phyloP scores from a whole-genome alignment of 1,139 yeast genomes.

The Nakaseomyces kungkrabaensis region DNA sequence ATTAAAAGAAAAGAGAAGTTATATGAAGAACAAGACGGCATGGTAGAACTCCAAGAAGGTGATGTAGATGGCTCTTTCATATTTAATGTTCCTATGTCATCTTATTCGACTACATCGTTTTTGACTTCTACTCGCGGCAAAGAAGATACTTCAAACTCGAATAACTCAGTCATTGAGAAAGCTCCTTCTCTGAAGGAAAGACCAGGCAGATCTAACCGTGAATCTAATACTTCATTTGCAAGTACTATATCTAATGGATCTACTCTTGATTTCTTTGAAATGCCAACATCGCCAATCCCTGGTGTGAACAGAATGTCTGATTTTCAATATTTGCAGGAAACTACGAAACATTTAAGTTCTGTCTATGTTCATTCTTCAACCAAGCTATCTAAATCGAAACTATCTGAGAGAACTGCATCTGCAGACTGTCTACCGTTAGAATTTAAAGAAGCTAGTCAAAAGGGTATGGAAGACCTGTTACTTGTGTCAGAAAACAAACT shows the following conservation, averaged over 20 bases:
- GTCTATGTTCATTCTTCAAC: conserved; percentile 35
- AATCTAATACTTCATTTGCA: conserved; percentile 3
- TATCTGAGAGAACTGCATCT: conserved; percentile 30
- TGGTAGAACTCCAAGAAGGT: conserved; percentile 17
- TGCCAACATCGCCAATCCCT: conserved; percentile 35
- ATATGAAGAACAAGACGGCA: conserved; percentile 34
- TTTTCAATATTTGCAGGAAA: conserved; percentile 31
- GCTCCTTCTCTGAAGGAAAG: not conserved
- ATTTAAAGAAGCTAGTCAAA: conserved; percentile 29
- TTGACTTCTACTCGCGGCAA: conserved; percentile 19
- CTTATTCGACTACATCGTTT: conserved; percentile 31
- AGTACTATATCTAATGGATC: conserved; percentile 9
- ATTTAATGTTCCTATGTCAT: conserved; percentile 41
- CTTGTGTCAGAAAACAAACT: conserved; percentile 39
- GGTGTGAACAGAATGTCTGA: conserved; percentile 30
- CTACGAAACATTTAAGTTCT: conserved; percentile 34
- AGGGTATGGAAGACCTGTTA: conserved; percentile 39
- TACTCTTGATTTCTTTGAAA: conserved; percentile 18
- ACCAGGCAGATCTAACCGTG: conserved; percentile 1
- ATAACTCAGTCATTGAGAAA: not conserved
- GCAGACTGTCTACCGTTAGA: conserved; percentile 31
- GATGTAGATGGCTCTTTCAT: conserved; percentile 33
- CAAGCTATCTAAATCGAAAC: conserved; percentile 30
- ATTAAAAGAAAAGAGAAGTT: conserved; percentile 33
- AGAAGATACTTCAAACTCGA: conserved; percentile 6